Base-by-base conservation (phyloP, 805 yeast species). In the Candida pseudofarinosa region DNA sequence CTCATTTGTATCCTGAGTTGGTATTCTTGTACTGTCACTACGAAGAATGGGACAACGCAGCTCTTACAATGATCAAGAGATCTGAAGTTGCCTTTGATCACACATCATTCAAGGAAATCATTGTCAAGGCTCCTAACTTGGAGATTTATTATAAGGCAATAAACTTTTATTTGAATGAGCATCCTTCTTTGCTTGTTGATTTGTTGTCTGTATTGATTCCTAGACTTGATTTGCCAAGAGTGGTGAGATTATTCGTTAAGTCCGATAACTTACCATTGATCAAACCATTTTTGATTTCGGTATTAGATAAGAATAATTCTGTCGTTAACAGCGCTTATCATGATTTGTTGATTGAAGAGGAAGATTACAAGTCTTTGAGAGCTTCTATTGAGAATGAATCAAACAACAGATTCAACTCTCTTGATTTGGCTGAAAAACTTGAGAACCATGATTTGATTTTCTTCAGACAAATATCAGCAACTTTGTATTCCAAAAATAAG, bases 21-120 rank as follows among this genome's bases (percentile, higher is more conserved):
- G 88, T 93, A 44, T 93, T 93, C 82, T 74, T 93, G 65, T 91
- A 91, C 71, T 89, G 97, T 62, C 99, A 93, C 67, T 93, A 93
- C 64, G 99, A 93, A 62, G 99, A 93, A 71, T 93, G 97, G 96
- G 99, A 93, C 65, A 93, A 93, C 65, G 99, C 99, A 47, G 89
- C 97, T 30, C 76, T 93, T 61, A 82, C 97, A 13, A 88, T 93
- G 90, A 93, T 93, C 74, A 97, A 93, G 64, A 88, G 82, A 61
- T 84, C 96, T 3, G 88, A 95, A 47, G 85, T 85, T 53, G 89
- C 96, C 14, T 90, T 91, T 58, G 98, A 93, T 55, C 99, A 93
- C 63, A 70, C 81, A 23, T 85, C 95, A 35, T 93, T 93, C 77
- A 93, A 93, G 73, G 98, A 93, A 60, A 83, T 93, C 38, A 74